A percentile compares a stretch with the other conserved stretches of the same genome.
Conservation (phyloP, 2,329 filamentous ascomycete genomes). For the Leptographium lundbergii region DNA sequence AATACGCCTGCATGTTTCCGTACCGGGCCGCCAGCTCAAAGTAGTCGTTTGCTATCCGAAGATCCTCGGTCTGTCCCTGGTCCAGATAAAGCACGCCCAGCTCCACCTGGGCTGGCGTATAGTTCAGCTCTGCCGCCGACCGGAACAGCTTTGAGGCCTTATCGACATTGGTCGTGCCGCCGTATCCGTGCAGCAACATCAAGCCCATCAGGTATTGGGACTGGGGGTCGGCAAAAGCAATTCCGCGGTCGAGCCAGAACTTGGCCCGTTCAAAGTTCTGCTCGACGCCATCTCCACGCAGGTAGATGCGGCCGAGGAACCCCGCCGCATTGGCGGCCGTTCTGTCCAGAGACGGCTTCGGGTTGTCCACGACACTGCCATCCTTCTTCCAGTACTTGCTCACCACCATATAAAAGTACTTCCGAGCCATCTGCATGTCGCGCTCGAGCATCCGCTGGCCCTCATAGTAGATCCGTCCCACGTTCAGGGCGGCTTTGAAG, state of each 20-base stretch:
- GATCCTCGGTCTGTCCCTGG: constrained; percentile 57
- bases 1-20: constrained; percentile 77
- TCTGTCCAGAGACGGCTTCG: constrained; percentile 60
- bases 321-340: constrained; percentile 73
- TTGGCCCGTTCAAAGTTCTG: constrained; percentile 67
- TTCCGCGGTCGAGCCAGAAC: constrained; percentile 73
- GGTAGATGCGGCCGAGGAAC: constrained; percentile 77
- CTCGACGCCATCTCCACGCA: constrained; percentile 72
- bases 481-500: constrained; percentile 71
- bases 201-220: constrained; percentile 76
- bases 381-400: constrained; percentile 72
- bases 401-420: constrained; percentile 70
- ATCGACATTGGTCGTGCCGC: constrained; percentile 51
- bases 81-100: constrained; percentile 78
- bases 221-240: constrained; percentile 62
- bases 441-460: constrained; percentile 63
- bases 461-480: constrained; percentile 81
- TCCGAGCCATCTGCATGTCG: constrained; percentile 61
- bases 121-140: constrained; percentile 69
- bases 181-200: constrained; percentile 68
- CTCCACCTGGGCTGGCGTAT: constrained; percentile 67
- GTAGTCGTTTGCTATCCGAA: constrained; percentile 68
- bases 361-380: constrained; percentile 59
- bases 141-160: constrained; percentile 67
- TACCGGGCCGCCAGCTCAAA: constrained; percentile 78